Base-by-base conservation (phyloP, 1,139 yeast species). In the Lodderomyces oxycetoniae region DNA sequence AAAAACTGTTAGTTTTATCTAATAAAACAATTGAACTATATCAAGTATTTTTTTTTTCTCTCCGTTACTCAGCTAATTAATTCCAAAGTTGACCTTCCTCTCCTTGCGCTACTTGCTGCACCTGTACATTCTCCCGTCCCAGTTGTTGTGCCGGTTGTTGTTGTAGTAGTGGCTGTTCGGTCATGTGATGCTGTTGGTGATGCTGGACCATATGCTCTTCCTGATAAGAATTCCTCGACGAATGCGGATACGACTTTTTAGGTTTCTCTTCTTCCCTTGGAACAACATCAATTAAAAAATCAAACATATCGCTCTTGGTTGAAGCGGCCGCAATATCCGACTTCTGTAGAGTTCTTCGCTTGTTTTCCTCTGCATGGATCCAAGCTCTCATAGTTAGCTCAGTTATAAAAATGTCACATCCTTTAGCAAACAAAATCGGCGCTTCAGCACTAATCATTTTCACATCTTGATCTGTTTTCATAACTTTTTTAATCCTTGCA, bases 401-500 rank as follows among this genome's bases (percentile, higher is more conserved):
- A 0, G 97, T 89, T 44, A 91, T 91, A 59, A 91, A 91, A 28
- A 91, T 81, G 55, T 91, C 98, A 60, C 98, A 91, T 1, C 97
- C 97, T 58, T 91, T 91, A 32, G 98, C 97, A 64, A 91, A 91
- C 42, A 91, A 62, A 25, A 91, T 88, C 1, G 98, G 98, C 0
- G 97, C 97, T 61, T 91, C 98, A 2, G 98, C 97, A 46, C 93
- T 79, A 40, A 91, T 91, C 98, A 91, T 91, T 45, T 89, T 75
- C 34, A 91, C 97, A 46, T 89, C 97, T 53, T 88, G 96, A 55
- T 91, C 98, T 0, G 97, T 89, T 58, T 91, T 91, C 97, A 91
- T 91, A 34, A 91, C 97, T 56, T 83, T 83, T 50, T 91, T 89
- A 48, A 91, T 91, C 47, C 98, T 71, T 2, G 98, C 97, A 36